Conservation (phyloP, 768 basidiomycete genomes). For the Agrocybe pediades region DNA sequence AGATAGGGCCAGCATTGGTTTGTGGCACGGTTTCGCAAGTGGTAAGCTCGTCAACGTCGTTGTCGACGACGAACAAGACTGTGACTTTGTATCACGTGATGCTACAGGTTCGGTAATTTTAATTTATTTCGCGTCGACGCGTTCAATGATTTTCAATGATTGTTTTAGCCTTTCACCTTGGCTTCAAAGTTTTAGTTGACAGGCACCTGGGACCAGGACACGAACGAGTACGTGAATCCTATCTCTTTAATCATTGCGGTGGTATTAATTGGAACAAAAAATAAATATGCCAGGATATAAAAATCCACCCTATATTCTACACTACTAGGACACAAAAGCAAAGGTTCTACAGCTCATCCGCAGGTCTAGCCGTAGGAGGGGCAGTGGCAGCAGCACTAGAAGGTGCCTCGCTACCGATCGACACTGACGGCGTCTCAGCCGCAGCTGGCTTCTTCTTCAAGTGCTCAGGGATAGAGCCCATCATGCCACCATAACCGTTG, state of each 20-base stretch:
- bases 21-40: background rate
- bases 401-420: constrained; percentile 8
- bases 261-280: background rate
- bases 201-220: too few species aligned
- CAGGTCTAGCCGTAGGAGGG: background rate
- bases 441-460: constrained; percentile 28
- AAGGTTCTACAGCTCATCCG: constrained; percentile 1
- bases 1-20: background rate
- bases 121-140: background rate
- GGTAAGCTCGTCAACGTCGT: background rate
- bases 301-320: background rate
- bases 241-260: too few species aligned
- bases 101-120: background rate
- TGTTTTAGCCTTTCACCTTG: background rate
- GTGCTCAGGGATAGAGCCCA: constrained; percentile 33
- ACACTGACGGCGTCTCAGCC: constrained; percentile 6
- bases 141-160: too few species aligned
- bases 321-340: background rate
- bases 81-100: constrained; percentile 1
- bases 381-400: constrained; percentile 7
- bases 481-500: constrained; percentile 45
- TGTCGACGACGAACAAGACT: background rate
- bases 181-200: too few species aligned
- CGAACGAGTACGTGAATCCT: too few species aligned
- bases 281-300: too few species aligned